Percentiles rank a stretch among this genome's conserved stretches.
These are phyloP conservation scores for Bifiguratus adelaidae DNA, from an alignment of 192 early-diverging fungal genomes.

Conservation along the genomic window DNA sequence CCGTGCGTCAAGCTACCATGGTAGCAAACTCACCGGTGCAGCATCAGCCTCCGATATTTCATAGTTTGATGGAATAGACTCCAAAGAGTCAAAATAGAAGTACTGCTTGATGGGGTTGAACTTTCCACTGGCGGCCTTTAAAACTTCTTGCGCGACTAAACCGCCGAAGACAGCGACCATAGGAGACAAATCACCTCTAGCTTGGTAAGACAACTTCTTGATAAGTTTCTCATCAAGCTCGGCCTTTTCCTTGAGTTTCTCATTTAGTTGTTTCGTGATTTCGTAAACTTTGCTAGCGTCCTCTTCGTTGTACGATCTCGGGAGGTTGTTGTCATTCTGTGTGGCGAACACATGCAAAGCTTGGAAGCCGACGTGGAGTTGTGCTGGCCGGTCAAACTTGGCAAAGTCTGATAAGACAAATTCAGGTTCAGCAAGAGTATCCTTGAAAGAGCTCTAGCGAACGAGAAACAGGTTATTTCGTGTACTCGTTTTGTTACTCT, in stretches of 20 bases:
- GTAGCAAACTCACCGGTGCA: constrained; percentile 38
- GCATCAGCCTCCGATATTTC: constrained; percentile 59
- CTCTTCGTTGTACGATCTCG: constrained; percentile 10
- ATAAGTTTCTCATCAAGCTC: constrained; percentile 82
- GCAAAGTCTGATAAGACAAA: constrained; percentile 88
- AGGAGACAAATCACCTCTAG: constrained; percentile 83
- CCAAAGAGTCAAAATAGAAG: constrained; percentile 96
- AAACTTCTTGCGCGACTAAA: constrained; percentile 93
- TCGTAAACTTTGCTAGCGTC: constrained; percentile 78
- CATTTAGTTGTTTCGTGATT: constrained; percentile 64
- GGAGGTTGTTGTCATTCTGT: constrained; percentile 32
- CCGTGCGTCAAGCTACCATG: neutral
- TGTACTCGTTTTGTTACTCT: neutral
- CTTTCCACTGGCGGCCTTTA: constrained; percentile 96
- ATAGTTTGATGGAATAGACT: constrained; percentile 75
- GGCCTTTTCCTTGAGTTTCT: constrained; percentile 52
- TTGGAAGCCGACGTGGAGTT: constrained; percentile 90
- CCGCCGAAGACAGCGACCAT: constrained; percentile 97
- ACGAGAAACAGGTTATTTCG: neutral
- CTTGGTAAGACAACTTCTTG: constrained; percentile 79
- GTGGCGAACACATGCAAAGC: constrained; percentile 77
- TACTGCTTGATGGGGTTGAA: constrained; percentile 87
- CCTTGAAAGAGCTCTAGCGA: constrained; percentile 51
- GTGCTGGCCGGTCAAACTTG: constrained; percentile 94
- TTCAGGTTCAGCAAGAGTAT: constrained; percentile 73